Evolutionary conservation across 108 stramenopile species (phyloP).

Genomic region (Conticribra weissflogii): DNA sequence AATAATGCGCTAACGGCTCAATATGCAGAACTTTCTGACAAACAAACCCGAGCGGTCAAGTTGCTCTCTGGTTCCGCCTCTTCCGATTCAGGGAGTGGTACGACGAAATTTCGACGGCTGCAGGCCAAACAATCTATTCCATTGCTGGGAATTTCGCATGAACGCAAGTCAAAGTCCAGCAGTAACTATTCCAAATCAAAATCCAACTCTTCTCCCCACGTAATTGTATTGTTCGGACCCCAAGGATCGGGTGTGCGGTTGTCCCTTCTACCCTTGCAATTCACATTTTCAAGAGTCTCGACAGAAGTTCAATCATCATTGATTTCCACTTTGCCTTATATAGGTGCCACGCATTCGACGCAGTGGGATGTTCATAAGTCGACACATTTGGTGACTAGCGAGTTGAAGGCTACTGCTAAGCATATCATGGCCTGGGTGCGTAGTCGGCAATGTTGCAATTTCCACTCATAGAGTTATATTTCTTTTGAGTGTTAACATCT

Average conservation of each 20-base stretch:
- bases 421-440: slow-evolving; percentile 48
- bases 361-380: slow-evolving; percentile 44
- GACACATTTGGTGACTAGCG: slow-evolving; percentile 47
- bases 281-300: slow-evolving; percentile 44
- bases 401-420: slow-evolving; percentile 48
- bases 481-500: no score
- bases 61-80: slow-evolving; percentile 11
- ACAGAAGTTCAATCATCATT: slow-evolving; percentile 9
- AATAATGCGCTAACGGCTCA: not conserved
- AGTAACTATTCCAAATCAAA: no score
- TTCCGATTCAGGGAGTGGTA: not conserved
- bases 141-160: slow-evolving; percentile 42
- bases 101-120: slow-evolving; percentile 37
- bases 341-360: slow-evolving; percentile 34
- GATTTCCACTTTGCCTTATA: slow-evolving; percentile 30
- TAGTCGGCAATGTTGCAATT: not conserved
- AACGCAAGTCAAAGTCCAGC: not conserved
- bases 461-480: not conserved
- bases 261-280: slow-evolving; percentile 36
- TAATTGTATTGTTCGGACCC: slow-evolving; percentile 41
- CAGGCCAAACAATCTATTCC: slow-evolving; percentile 33
- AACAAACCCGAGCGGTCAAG: slow-evolving; percentile 31
- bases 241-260: slow-evolving; percentile 49
- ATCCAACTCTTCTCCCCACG: slow-evolving; percentile 18
- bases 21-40: slow-evolving; percentile 41